Conservation (phyloP, 306 rosid species). For the Gastrolobium bilobum region DNA sequence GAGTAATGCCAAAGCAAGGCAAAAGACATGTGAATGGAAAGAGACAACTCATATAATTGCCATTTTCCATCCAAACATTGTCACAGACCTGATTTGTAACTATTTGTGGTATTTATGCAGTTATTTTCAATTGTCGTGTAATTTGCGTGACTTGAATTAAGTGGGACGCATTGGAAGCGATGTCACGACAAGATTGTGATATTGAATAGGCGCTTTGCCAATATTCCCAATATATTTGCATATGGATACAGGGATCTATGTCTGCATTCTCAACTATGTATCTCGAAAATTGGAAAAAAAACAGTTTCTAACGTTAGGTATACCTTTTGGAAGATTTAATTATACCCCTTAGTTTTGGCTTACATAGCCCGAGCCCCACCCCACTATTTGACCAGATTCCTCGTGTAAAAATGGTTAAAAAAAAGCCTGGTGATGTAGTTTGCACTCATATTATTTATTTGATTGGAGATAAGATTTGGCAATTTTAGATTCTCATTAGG, state of each 20-base stretch:
- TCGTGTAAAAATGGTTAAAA: conserved; percentile 12
- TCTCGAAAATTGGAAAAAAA: not conserved
- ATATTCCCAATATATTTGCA: conserved; percentile 22
- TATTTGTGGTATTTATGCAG: not conserved
- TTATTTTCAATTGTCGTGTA: not conserved
- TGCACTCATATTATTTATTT: conserved; percentile 18
- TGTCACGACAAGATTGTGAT: conserved; percentile 25
- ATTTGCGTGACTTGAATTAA: not conserved
- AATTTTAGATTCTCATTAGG: not conserved
- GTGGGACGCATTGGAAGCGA: conserved; percentile 4
- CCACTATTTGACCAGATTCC: conserved; percentile 10
- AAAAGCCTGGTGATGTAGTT: conserved; percentile 16
- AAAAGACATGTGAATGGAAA: conserved; percentile 28
- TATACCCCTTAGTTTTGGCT: not conserved
- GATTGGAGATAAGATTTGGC: conserved; percentile 34
- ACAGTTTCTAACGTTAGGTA: conserved; percentile 6
- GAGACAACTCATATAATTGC: conserved; percentile 26
- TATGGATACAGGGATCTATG: not conserved
- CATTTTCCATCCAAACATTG: not conserved
- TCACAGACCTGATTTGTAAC: not conserved
- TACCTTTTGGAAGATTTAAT: not conserved
- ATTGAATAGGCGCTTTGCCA: conserved; percentile 34
- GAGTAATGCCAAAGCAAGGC: not conserved
- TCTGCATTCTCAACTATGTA: not conserved
- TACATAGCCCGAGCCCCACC: not conserved